Evolutionary conservation across 805 yeast species (phyloP), one percentile per base, ranked within the genome.

Genomic region (Barnettozyma californica): DNA sequence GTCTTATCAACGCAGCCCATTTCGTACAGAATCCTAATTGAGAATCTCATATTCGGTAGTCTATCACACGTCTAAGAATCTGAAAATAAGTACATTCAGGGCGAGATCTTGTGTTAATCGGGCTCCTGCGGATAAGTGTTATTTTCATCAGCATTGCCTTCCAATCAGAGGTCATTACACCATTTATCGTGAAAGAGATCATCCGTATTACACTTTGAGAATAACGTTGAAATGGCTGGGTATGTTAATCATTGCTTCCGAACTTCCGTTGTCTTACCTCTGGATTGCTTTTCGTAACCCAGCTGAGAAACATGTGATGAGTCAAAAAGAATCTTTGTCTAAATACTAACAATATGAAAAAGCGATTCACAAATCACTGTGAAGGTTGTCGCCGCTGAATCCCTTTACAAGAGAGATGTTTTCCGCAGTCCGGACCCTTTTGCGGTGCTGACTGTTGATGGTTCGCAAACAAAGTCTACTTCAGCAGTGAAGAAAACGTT

Each of bases 391-490:
- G 98, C 97, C 14, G 97, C 98, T 13, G 99, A 94, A 66, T 87
- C 96, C 23, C 81, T 94, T 49, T 89, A 88, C 68, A 94, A 94
- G 69, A 78, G 99, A 54, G 99, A 94, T 67, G 91, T 94, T 21
- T 88, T 91, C 65, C 81, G 96, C 49, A 87, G 91, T 53, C 99
- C 99, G 2, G 99, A 94, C 67, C 99, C 99, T 10, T 94, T 94
- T 70, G 97, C 97, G 2, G 98, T 94, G 33, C 73, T 94, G 53
- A 92, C 98, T 11, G 91, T 94, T n/a, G 99, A 94, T 67, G 98
- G 98, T 4, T 83, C 87, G 19, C 99, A 94, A 65, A 94, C 98
- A 1, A 89, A 89, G 63, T 86, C 97, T 18, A 94, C 99, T 1
- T 81, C 89, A 44, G 94, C 96, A 33, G 94, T 95, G 27, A 88